Percentiles rank a stretch among this genome's conserved stretches.
phyloP scores from a whole-genome alignment of 768 basidiomycete species.

The Tricholoma hemisulphureum region DNA sequence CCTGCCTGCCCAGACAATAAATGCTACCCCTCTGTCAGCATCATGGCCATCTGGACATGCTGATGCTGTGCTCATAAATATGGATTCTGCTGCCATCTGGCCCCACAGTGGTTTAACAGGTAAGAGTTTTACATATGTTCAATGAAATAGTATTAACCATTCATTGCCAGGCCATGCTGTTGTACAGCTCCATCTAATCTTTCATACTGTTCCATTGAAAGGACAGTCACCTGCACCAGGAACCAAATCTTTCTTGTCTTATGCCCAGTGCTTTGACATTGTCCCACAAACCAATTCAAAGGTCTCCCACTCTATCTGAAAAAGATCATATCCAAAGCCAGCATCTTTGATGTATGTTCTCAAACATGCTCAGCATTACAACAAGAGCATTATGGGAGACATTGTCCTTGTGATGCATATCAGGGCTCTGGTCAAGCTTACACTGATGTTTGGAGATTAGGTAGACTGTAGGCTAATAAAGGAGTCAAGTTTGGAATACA shows the following conservation, averaged over 20 bases:
- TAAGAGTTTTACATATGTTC: no score
- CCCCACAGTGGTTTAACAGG: slow-evolving; percentile 4
- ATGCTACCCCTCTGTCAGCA: background rate
- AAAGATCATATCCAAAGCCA: slow-evolving; percentile 1
- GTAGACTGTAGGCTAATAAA: no score
- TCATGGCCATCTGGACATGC: background rate
- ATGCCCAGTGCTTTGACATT: slow-evolving; percentile 5
- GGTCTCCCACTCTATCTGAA: background rate
- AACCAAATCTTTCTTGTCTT: slow-evolving; percentile 1
- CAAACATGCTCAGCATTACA: background rate
- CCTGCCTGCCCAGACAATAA: background rate
- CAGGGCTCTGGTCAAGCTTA: no score
- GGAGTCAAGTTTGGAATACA: no score
- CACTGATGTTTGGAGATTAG: no score
- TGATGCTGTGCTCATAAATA: background rate
- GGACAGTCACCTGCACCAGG: no score
- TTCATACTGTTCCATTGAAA: background rate
- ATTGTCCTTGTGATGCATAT: no score
- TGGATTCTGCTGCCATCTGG: background rate
- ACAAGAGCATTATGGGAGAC: no score
- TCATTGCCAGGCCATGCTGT: background rate
- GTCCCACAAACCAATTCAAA: slow-evolving; percentile 2
- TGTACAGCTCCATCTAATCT: background rate
- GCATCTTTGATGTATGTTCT: slow-evolving; percentile 1
- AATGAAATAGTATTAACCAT: background rate